Conservation (phyloP, 2,329 filamentous ascomycete species). For the Aspergillus intermedius region DNA sequence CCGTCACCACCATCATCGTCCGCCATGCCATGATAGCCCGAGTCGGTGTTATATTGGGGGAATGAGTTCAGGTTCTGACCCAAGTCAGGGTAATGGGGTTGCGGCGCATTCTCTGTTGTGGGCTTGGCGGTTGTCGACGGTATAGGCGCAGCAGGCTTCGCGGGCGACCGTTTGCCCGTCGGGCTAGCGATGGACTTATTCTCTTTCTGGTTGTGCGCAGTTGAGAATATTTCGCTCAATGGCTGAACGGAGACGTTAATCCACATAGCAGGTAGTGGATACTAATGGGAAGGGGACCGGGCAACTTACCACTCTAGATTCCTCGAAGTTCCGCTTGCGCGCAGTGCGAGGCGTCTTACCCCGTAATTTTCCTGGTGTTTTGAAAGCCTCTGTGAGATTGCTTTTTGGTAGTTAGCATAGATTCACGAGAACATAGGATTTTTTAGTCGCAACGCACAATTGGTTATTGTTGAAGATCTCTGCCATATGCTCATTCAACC, state of each 20-base stretch:
- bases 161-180: conserved; percentile 29
- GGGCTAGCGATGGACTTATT: conserved; percentile 29
- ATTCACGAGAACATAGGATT: background rate
- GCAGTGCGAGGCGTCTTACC: conserved; percentile 44
- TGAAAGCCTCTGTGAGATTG: conserved; percentile 91
- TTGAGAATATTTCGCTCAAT: conserved; percentile 43
- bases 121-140: conserved; percentile 6
- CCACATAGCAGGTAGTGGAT: background rate
- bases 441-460: conserved; percentile 56
- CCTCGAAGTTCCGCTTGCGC: conserved; percentile 38
- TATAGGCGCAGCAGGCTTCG: conserved; percentile 20
- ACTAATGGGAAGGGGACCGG: background rate
- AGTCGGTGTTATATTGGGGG: conserved; percentile 38
- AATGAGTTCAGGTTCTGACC: conserved; percentile 33
- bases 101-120: conserved; percentile 14
- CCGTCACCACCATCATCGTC: conserved; percentile 34
- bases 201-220: conserved; percentile 31
- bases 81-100: conserved; percentile 24
- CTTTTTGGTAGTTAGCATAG: conserved; percentile 46
- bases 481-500: conserved; percentile 97
- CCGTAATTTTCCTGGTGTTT: conserved; percentile 49
- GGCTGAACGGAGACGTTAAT: conserved; percentile 29
- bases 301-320: conserved; percentile 38
- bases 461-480: conserved; percentile 84
- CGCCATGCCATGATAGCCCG: conserved; percentile 43